Percentiles rank a stretch among this genome's conserved stretches.
phyloP scores from a whole-genome alignment of 2,329 filamentous ascomycete species.

The Fusarium albosuccineum region DNA sequence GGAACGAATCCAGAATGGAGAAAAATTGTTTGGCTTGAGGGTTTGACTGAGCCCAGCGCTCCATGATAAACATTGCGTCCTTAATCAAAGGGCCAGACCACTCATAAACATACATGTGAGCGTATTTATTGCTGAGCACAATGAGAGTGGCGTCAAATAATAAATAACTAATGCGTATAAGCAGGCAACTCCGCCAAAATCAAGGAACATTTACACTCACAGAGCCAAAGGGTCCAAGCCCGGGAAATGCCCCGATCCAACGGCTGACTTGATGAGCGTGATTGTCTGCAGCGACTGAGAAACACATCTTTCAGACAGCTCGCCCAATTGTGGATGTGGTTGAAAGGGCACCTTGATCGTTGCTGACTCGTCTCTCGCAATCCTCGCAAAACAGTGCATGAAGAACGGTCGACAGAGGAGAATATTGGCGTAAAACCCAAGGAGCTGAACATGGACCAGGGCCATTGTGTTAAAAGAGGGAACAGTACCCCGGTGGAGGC shows the following conservation, averaged over 20 bases:
- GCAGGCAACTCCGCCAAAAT: background rate
- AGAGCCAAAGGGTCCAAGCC: conserved; percentile 68
- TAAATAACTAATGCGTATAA: conserved; percentile 61
- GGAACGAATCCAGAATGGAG: conserved; percentile 64
- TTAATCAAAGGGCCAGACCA: conserved; percentile 56
- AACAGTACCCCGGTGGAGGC: conserved; percentile 11
- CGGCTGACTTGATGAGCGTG: conserved; percentile 59
- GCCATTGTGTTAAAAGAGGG: conserved; percentile 63
- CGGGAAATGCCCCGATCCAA: conserved; percentile 60
- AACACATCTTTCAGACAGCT: conserved; percentile 59
- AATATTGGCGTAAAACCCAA: conserved; percentile 73
- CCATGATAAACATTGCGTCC: conserved; percentile 62
- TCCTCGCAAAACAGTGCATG: conserved; percentile 65
- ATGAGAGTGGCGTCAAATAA: conserved; percentile 68
- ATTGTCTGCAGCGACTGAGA: conserved; percentile 57
- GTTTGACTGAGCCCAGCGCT: conserved; percentile 62
- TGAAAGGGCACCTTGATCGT: background rate
- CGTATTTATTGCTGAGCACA: conserved; percentile 69
- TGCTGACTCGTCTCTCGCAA: conserved; percentile 34
- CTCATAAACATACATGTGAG: conserved; percentile 60
- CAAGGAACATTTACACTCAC: conserved; percentile 56
- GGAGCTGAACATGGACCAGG: conserved; percentile 72
- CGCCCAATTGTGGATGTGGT: conserved; percentile 53
- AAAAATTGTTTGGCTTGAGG: conserved; percentile 63
- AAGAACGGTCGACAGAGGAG: conserved; percentile 75